Base-by-base conservation (phyloP, 129 eudicot species). In the Dittrichia graveolens region DNA sequence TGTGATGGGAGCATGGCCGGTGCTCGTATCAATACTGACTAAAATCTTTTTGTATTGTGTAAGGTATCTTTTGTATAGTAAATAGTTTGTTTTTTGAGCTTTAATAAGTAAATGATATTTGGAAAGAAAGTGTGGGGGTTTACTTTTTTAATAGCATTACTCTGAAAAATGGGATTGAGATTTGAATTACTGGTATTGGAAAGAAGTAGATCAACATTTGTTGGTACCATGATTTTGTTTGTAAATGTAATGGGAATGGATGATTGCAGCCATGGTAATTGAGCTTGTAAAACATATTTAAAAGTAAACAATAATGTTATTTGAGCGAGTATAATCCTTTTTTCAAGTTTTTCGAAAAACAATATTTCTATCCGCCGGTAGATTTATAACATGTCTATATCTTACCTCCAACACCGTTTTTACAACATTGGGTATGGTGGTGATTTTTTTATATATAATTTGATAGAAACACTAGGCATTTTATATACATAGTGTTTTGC, bases 1-100 rank as follows among this genome's bases (percentile, higher is more conserved):
- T 76, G 74, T 38, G 87, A 65, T 76, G 81, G 43, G 67, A 78
- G 78, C 76, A 81, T 56, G 65, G 61, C 76, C 8, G 74, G 49
- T 58, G 43, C 65, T 72, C 65, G 72, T 39, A 69, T 80, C 5
- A 47, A 37, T 69, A 65, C 78, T 55, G 57, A 82, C 82, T 53
- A 59, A 69, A 65, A 38, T 46, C 34, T 73, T 47, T 62, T 74
- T 59, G 47, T 72, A 6, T 14, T 41, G 57, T 66, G 61, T 84
- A 24, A 8, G 19, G 18, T 63, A 63, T 46, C 9, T 75, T 53
- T 73, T 84, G 80, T 80, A 84, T 76, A 87, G 82, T 63, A 79
- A 67, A 75, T 24, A 66, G 15, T 56, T 67, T 54, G 42, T 67
- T 56, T 67, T 69, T 50, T 9, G 72, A 75, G 73, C 53, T 74